These are phyloP conservation scores for Urtica urens DNA, from an alignment of 306 rosid genomes.

Conservation along the genomic window DNA sequence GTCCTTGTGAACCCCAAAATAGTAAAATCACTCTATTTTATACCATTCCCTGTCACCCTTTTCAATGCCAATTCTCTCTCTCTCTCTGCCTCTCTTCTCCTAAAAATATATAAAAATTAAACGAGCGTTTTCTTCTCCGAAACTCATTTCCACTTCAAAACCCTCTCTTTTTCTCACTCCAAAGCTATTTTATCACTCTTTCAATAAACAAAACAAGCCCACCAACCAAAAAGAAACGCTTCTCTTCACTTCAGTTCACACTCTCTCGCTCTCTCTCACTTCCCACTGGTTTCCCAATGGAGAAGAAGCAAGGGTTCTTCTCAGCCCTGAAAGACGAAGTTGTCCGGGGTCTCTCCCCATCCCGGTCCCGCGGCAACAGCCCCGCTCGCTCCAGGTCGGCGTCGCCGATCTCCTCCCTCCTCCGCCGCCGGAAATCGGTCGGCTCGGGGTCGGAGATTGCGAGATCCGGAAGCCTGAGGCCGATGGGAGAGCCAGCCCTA, in stretches of 20 bases:
- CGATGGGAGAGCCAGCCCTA: slow-evolving; percentile 57
- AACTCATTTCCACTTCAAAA: slow-evolving; percentile 3
- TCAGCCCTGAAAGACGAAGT: slow-evolving; percentile 79
- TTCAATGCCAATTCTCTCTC: not conserved
- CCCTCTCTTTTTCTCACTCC: not conserved
- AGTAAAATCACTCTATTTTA: not conserved
- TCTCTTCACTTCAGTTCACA: not conserved
- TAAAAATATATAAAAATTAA: no score
- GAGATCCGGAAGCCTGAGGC: slow-evolving; percentile 79
- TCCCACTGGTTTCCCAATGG: slow-evolving; percentile 30
- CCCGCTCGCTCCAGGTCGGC: slow-evolving; percentile 41
- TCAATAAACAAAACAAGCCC: not conserved
- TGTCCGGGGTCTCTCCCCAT: slow-evolving; percentile 83
- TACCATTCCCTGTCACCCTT: not conserved
- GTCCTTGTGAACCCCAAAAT: not conserved
- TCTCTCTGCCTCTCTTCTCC: slow-evolving; percentile 4
- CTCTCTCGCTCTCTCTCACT: not conserved
- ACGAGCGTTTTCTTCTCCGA: no score
- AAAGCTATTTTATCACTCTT: slow-evolving; percentile 4
- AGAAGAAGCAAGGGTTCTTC: slow-evolving; percentile 88
- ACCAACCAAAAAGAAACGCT: not conserved
- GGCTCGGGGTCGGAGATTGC: slow-evolving; percentile 28
- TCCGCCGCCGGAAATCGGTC: slow-evolving; percentile 38
- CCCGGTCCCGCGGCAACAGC: slow-evolving; percentile 61
- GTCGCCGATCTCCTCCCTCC: slow-evolving; percentile 54